Evolutionary conservation across 805 yeast genomes (phyloP).

Genomic region (Metschnikowia baotianmanensis): DNA sequence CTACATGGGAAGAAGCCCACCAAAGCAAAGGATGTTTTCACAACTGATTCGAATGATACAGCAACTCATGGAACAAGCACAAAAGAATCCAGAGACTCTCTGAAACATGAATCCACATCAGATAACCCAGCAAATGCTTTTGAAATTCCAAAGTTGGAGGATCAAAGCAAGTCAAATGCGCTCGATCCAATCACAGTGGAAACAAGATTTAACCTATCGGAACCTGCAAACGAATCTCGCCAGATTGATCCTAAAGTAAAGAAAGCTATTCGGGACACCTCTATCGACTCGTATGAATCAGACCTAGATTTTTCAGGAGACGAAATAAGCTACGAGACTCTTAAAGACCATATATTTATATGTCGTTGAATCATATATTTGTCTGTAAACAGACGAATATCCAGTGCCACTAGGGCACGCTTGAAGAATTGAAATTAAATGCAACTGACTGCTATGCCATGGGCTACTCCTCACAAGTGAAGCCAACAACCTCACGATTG

Average conservation of each 20-base stretch:
- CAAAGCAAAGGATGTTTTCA: too few species aligned
- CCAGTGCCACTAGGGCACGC: slow-evolving; percentile 4
- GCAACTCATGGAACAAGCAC: background rate
- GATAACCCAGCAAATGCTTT: too few species aligned
- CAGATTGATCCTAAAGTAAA: background rate
- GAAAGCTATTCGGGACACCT: slow-evolving; percentile 1
- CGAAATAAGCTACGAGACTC: slow-evolving; percentile 14
- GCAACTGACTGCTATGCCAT: background rate
- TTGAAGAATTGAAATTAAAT: slow-evolving; percentile 8
- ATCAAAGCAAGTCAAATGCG: too few species aligned
- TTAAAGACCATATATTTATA: slow-evolving; percentile 14
- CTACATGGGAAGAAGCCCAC: slow-evolving; percentile 1
- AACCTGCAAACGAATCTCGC: background rate
- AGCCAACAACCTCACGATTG: slow-evolving; percentile 32
- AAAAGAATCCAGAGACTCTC: too few species aligned
- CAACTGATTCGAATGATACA: background rate
- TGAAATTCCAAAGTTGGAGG: too few species aligned
- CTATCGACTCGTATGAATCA: slow-evolving; percentile 13
- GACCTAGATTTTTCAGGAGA: slow-evolving; percentile 12
- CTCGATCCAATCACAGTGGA: too few species aligned
- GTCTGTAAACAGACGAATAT: background rate
- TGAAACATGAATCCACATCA: too few species aligned
- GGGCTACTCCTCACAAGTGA: slow-evolving; percentile 25
- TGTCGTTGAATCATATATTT: slow-evolving; percentile 5
- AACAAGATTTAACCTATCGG: too few species aligned